These are phyloP conservation scores for Vicia faba DNA, from an alignment of 306 rosid species.

Conservation along the genomic window DNA sequence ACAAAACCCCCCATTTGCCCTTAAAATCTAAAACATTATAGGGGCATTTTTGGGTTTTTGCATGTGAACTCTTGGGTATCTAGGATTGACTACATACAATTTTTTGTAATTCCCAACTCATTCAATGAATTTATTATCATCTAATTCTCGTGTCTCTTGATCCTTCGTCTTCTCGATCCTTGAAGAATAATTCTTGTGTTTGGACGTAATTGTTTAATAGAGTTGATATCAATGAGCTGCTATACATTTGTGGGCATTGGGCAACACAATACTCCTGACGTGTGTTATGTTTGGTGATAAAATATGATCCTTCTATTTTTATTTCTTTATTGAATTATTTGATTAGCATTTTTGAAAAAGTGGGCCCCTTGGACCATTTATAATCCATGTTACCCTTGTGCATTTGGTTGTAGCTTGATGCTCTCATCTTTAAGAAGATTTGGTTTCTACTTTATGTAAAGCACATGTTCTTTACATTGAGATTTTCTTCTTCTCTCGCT, in stretches of 20 bases:
- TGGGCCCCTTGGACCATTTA: slow-evolving; percentile 5
- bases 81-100: not conserved
- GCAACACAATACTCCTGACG: slow-evolving; percentile 14
- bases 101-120: not conserved
- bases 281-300: slow-evolving; percentile 23
- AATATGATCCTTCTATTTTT: slow-evolving; percentile 9
- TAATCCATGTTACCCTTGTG: slow-evolving; percentile 3
- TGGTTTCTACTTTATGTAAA: slow-evolving; percentile 3
- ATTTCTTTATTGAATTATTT: slow-evolving; percentile 6
- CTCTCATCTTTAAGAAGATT: slow-evolving; percentile 26
- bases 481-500: not conserved
- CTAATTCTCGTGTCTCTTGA: too few species aligned
- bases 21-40: too few species aligned
- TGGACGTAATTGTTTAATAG: not conserved
- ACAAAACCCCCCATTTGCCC: too few species aligned
- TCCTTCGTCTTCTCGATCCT: not conserved
- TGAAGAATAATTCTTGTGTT: slow-evolving; percentile 14
- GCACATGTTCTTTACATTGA: not conserved
- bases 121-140: not conserved
- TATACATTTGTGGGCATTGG: not conserved
- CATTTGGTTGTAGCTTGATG: slow-evolving; percentile 14
- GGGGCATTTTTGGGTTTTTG: too few species aligned
- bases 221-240: slow-evolving; percentile 9
- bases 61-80: too few species aligned
- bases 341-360: slow-evolving; percentile 8